Conservation (phyloP, 2,329 filamentous ascomycete genomes). For the Penicillium sp. region DNA sequence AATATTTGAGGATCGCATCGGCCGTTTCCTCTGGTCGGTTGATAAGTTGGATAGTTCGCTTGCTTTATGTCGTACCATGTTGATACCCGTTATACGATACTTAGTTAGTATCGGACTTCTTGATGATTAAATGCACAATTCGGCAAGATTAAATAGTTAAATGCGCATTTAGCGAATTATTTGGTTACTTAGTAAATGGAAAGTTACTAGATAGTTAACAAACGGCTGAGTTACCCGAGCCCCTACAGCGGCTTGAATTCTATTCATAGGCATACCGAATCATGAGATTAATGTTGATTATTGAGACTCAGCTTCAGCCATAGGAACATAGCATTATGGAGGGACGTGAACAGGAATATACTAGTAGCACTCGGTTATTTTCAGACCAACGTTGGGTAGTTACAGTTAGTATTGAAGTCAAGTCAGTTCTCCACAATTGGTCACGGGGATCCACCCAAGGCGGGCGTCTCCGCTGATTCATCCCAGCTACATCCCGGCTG, state of each 20-base stretch:
- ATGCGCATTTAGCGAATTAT: not conserved
- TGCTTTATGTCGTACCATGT: not conserved
- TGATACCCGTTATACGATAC: conserved; percentile 12
- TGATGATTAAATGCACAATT: conserved; percentile 6
- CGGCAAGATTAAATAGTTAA: conserved; percentile 4
- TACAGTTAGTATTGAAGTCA: no score
- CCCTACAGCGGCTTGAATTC: no score
- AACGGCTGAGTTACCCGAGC: no score
- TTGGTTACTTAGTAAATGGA: not conserved
- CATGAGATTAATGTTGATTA: no score
- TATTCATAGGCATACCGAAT: no score
- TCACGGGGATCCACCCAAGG: conserved; percentile 15
- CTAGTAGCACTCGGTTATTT: no score
- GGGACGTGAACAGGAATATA: no score
- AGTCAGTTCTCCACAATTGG: conserved; percentile 10
- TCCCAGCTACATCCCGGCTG: conserved; percentile 12
- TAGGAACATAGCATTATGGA: no score
- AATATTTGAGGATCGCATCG: conserved; percentile 4
- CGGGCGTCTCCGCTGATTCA: conserved; percentile 19
- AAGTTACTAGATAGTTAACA: conserved; percentile 4
- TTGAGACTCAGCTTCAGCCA: no score
- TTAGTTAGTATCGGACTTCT: not conserved
- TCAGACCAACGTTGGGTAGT: no score
- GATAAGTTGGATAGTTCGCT: not conserved
- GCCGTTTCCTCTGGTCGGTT: conserved; percentile 2